A percentile compares a stretch with the other conserved stretches of the same genome.
phyloP scores from a whole-genome alignment of 2,329 filamentous ascomycete genomes.

The Verticillium isaacii region DNA sequence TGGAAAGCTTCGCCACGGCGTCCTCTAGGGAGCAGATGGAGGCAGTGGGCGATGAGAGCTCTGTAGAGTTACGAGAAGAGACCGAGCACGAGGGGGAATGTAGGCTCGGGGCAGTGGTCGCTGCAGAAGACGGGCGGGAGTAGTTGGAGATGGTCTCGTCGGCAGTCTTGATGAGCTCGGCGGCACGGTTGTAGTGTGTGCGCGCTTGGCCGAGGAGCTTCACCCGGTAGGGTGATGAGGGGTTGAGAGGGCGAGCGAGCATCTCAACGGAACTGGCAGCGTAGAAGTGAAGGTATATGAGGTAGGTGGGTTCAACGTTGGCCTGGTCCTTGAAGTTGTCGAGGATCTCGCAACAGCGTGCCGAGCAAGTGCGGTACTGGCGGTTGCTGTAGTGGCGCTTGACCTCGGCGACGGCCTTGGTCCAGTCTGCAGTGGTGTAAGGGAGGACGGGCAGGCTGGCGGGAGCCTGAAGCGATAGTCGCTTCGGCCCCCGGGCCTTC shows the following conservation, averaged over 20 bases:
- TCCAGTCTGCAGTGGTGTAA: conserved; percentile 46
- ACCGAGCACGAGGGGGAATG: conserved; percentile 43
- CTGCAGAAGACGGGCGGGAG: conserved; percentile 8
- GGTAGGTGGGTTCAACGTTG: conserved; percentile 45
- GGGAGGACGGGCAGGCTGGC: conserved; percentile 28
- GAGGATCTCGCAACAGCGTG: conserved; percentile 48
- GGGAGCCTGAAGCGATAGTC: conserved; percentile 15
- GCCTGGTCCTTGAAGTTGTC: conserved; percentile 39
- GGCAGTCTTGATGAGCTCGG: conserved; percentile 40
- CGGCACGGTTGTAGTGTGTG: conserved; percentile 45
- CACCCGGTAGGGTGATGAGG: conserved; percentile 39
- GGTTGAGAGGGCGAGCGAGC: conserved; percentile 44
- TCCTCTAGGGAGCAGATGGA: conserved; percentile 35
- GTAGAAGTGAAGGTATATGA: conserved; percentile 58
- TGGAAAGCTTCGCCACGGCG: conserved; percentile 6
- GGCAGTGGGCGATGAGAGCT: conserved; percentile 41
- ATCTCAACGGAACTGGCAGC: conserved; percentile 56
- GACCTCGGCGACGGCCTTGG: conserved; percentile 42
- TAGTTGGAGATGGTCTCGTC: conserved; percentile 38
- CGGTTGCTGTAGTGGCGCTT: conserved; percentile 48
- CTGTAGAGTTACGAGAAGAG: conserved; percentile 31
- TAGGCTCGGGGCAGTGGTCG: conserved; percentile 30
- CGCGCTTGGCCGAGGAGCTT: conserved; percentile 47
- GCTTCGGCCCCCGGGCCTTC: conserved; percentile 17
- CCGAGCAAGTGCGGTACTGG: conserved; percentile 48